Evolutionary conservation across 1,284 basidiomycete genomes (phyloP).

Genomic region (Fomitopsis pinicola): DNA sequence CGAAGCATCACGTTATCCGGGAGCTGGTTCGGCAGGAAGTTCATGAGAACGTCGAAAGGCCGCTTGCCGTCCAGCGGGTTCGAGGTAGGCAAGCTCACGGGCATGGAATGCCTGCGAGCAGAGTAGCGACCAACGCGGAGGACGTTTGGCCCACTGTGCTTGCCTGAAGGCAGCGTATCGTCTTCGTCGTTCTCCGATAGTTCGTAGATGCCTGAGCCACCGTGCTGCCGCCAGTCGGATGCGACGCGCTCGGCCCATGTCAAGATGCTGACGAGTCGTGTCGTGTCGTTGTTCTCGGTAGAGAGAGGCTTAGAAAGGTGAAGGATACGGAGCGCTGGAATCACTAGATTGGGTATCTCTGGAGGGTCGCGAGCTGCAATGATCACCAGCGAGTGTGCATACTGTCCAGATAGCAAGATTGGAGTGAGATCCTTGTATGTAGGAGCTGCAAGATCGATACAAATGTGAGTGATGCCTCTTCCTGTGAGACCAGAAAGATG

Average conservation of each 20-base stretch:
- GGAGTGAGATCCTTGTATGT: constrained; percentile 37
- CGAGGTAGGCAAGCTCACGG: constrained; percentile 1
- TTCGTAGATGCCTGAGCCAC: constrained; percentile 29
- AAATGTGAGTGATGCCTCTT: not conserved
- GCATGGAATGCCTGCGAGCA: constrained; percentile 9
- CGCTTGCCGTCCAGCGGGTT: constrained; percentile 29
- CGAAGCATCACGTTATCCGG: constrained; percentile 36
- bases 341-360: constrained; percentile 26
- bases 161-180: not conserved
- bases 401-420: constrained; percentile 40
- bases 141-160: constrained; percentile 1
- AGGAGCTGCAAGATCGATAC: constrained; percentile 27
- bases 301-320: constrained; percentile 39
- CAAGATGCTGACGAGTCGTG: constrained; percentile 45
- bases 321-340: constrained; percentile 41
- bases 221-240: constrained; percentile 38
- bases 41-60: constrained; percentile 37
- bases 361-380: constrained; percentile 46
- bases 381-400: constrained; percentile 42
- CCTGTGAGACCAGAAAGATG: not conserved
- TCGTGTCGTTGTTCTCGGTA: constrained; percentile 41
- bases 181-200: constrained; percentile 27
- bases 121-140: constrained; percentile 7
- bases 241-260: constrained; percentile 52
- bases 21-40: constrained; percentile 32